Evolutionary conservation across 129 eudicot genomes (phyloP).

Genomic region (Flaveria brownii): DNA sequence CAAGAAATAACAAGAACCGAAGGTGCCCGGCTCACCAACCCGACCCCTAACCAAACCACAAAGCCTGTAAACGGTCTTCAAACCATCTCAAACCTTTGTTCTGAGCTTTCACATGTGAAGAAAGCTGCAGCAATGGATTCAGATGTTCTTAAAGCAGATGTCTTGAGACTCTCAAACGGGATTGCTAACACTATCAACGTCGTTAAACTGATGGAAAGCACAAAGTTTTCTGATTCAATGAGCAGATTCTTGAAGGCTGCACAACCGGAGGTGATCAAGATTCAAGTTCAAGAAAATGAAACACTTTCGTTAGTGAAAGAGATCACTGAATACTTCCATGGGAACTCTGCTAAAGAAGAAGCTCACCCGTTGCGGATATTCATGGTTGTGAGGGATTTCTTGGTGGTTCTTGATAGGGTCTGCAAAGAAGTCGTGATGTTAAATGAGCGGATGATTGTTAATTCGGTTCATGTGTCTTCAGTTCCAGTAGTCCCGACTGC

Average conservation of each 20-base stretch:
- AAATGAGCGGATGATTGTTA: constrained; percentile 60
- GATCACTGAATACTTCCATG: constrained; percentile 90
- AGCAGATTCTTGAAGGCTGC: constrained; percentile 64
- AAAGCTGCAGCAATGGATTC: constrained; percentile 94
- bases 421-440: constrained; percentile 84
- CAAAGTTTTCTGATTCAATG: constrained; percentile 64
- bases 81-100: constrained; percentile 63
- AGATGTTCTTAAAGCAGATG: constrained; percentile 77
- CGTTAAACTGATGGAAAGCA: constrained; percentile 46
- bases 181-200: constrained; percentile 54
- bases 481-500: constrained; percentile 61
- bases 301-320: constrained; percentile 77
- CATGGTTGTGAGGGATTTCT: constrained; percentile 85
- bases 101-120: constrained; percentile 80
- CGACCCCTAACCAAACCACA: constrained; percentile 33
- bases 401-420: constrained; percentile 68
- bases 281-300: constrained; percentile 71
- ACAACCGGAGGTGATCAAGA: constrained; percentile 66
- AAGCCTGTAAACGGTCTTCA: constrained; percentile 66
- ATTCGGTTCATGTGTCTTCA: constrained; percentile 60
- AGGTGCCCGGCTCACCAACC: constrained; percentile 62
- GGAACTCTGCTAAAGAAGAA: constrained; percentile 89
- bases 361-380: constrained; percentile 91
- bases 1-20: constrained; percentile 78
- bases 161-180: constrained; percentile 65